phyloP scores from a whole-genome alignment of 768 basidiomycete species.

The Infundibulicybe gibba region DNA sequence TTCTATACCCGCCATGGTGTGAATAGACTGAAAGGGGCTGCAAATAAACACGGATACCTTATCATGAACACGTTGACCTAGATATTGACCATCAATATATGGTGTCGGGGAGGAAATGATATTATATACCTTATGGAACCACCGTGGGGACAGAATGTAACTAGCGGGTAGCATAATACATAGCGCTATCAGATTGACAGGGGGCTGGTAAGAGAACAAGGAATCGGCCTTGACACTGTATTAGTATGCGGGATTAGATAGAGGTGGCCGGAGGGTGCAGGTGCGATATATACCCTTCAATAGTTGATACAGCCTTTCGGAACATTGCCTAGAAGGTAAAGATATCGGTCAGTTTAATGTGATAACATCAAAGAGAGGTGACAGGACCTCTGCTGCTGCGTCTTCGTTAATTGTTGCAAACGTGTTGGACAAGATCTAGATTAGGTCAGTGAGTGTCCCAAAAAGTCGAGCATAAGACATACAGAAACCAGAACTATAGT shows the following conservation, averaged over 20 bases:
- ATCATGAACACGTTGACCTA: slow-evolving; percentile 89
- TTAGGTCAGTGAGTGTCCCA: neutral
- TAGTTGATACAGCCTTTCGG: slow-evolving; percentile 86
- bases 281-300: slow-evolving; percentile 69
- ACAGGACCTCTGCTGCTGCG: slow-evolving; percentile 84
- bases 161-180: slow-evolving; percentile 84
- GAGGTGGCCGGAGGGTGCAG: neutral
- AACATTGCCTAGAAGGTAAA: slow-evolving; percentile 75
- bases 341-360: neutral
- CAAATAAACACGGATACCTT: slow-evolving; percentile 35
- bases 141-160: slow-evolving; percentile 85
- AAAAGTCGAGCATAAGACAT: slow-evolving; percentile 16
- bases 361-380: neutral
- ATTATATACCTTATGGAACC: slow-evolving; percentile 88
- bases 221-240: slow-evolving; percentile 81
- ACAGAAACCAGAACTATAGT: slow-evolving; percentile 76
- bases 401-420: slow-evolving; percentile 93
- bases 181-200: slow-evolving; percentile 85
- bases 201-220: slow-evolving; percentile 92
- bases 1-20: slow-evolving; percentile 31
- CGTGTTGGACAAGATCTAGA: slow-evolving; percentile 89
- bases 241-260: slow-evolving; percentile 12
- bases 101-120: slow-evolving; percentile 3
- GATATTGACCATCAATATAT: slow-evolving; percentile 6
- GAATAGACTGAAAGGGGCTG: no score